These are phyloP conservation scores for Trichoderma atroviride DNA, from an alignment of 2,329 filamentous ascomycete species.

Conservation along the genomic window DNA sequence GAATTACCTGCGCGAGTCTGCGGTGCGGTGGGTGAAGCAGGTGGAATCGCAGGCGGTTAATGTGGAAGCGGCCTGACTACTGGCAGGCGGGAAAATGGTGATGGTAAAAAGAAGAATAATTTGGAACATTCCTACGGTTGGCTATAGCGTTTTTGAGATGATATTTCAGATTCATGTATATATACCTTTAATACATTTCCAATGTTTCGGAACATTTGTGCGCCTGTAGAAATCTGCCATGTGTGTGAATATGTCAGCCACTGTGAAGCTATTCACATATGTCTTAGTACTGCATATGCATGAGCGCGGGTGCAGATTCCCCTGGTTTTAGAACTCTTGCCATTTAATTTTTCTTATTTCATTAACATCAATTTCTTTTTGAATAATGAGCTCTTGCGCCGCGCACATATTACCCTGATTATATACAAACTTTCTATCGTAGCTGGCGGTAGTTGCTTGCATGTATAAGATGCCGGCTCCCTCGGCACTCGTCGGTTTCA, in stretches of 20 bases:
- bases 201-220: background rate
- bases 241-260: background rate
- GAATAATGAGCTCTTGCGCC: background rate
- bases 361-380: background rate
- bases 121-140: background rate
- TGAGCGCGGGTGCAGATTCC: background rate
- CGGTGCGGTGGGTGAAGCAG: conserved; percentile 23
- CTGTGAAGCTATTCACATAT: background rate
- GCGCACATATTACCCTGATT: rapidly evolving
- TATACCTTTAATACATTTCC: background rate
- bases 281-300: background rate
- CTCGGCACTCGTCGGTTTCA: background rate
- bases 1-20: conserved; percentile 19
- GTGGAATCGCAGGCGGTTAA: conserved; percentile 16
- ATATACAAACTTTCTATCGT: background rate
- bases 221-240: background rate
- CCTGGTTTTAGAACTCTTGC: no score
- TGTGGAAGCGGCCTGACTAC: conserved; percentile 22
- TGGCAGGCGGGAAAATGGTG: background rate
- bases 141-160: background rate
- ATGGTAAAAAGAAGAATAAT: background rate
- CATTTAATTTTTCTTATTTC: no score
- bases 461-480: background rate
- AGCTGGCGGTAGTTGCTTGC: background rate
- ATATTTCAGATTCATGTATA: background rate